Percentiles rank a stretch among this genome's conserved stretches.
Evolutionary conservation across 1,284 basidiomycete species (phyloP).

Genomic region (Mycena citricolor): DNA sequence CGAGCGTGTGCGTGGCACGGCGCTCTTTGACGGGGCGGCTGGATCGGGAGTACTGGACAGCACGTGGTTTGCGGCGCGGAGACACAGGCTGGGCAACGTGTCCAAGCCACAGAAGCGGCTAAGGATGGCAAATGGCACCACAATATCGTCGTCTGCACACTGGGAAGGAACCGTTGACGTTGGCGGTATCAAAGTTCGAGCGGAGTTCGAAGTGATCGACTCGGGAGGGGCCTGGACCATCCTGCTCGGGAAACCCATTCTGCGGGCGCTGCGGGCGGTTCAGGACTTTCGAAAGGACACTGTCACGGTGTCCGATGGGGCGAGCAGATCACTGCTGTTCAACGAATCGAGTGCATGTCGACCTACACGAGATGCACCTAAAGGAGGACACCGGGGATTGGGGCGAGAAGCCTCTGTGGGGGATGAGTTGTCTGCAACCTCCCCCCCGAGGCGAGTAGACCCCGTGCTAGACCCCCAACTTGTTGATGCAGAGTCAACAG

Average conservation of each 20-base stretch:
- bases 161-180: conserved; percentile 12
- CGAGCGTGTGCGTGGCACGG: not conserved
- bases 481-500: too few relatives aligned
- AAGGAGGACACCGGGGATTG: too few relatives aligned
- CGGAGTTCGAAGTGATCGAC: conserved; percentile 11
- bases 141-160: not conserved
- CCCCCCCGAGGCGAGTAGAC: too few relatives aligned
- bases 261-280: conserved; percentile 3
- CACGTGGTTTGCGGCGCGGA: not conserved
- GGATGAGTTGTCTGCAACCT: too few relatives aligned
- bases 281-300: conserved; percentile 4
- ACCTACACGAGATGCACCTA: too few relatives aligned
- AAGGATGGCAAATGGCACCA: conserved; percentile 11
- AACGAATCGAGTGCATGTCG: too few relatives aligned
- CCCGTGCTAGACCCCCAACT: too few relatives aligned
- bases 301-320: not conserved
- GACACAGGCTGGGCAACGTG: not conserved
- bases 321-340: too few relatives aligned
- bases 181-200: not conserved
- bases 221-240: conserved; percentile 11
- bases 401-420: too few relatives aligned
- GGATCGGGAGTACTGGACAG: conserved; percentile 11
- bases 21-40: conserved; percentile 12
- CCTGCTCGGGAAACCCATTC: conserved; percentile 8
- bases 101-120: conserved; percentile 5